phyloP scores from a whole-genome alignment of 257 asterid species.

The Nicotiana tabacum region DNA sequence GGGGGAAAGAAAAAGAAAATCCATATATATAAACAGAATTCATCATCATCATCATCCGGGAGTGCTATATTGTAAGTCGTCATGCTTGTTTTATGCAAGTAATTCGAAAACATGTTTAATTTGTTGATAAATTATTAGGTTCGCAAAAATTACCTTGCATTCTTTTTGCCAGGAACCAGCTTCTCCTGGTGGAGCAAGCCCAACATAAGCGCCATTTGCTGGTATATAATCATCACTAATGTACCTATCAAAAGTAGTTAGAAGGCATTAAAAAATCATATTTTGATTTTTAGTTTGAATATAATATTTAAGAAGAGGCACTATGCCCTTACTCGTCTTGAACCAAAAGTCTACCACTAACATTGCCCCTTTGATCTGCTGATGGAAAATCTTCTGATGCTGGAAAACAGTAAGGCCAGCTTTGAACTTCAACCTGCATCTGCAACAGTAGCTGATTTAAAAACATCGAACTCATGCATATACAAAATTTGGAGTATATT shows the following conservation, averaged over 20 bases:
- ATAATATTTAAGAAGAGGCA: background rate
- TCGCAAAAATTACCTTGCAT: constrained; percentile 53
- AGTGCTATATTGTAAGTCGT: background rate
- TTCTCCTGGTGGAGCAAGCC: constrained; percentile 71
- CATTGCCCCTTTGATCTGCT: constrained; percentile 46
- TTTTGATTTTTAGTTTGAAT: background rate
- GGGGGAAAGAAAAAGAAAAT: background rate
- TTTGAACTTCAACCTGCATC: constrained; percentile 47
- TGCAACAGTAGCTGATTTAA: constrained; percentile 5
- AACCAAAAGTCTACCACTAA: constrained; percentile 50
- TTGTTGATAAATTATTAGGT: background rate
- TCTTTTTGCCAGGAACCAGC: constrained; percentile 74
- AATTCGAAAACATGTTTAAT: background rate
- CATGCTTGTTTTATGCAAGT: background rate
- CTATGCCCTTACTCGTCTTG: constrained; percentile 43
- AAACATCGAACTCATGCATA: background rate
- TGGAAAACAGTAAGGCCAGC: constrained; percentile 81
- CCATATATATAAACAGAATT: background rate
- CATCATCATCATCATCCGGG: no score
- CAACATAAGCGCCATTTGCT: constrained; percentile 54
- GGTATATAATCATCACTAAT: constrained; percentile 37
- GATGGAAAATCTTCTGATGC: constrained; percentile 59
- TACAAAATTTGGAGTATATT: background rate
- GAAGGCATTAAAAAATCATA: background rate
- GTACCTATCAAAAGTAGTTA: constrained; percentile 29